Evolutionary conservation across 148 eudicot genomes (phyloP).

Genomic region (Vaccinium vitisidaea): DNA sequence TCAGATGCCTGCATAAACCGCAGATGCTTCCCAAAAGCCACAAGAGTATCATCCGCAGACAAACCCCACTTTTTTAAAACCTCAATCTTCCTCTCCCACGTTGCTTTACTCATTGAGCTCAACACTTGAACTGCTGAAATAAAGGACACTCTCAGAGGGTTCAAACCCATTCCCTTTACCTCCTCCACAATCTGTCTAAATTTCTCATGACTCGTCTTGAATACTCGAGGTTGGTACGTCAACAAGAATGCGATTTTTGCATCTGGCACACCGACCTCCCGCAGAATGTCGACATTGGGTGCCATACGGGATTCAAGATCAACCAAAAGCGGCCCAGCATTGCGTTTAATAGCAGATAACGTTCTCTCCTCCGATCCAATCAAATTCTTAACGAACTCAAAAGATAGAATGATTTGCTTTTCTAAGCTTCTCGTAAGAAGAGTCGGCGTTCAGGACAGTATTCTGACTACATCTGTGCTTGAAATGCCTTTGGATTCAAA

Average conservation of each 20-base stretch:
- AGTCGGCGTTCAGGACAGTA: neutral
- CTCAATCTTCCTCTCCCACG: slow-evolving; percentile 24
- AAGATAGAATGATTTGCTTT: slow-evolving; percentile 4
- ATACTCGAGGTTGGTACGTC: neutral
- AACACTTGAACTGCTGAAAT: slow-evolving; percentile 3
- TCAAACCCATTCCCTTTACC: slow-evolving; percentile 26
- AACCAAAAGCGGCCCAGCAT: neutral
- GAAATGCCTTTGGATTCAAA: slow-evolving; percentile 13
- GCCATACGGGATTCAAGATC: neutral
- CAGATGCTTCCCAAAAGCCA: slow-evolving; percentile 25
- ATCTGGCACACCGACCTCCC: slow-evolving; percentile 6
- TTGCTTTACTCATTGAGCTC: slow-evolving; percentile 8
- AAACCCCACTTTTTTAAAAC: slow-evolving; percentile 29
- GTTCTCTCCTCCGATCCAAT: neutral
- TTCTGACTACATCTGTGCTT: neutral
- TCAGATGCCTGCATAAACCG: slow-evolving; percentile 16
- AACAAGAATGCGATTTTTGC: neutral
- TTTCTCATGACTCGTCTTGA: neutral
- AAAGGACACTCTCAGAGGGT: slow-evolving; percentile 4
- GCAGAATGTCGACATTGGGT: slow-evolving; percentile 12
- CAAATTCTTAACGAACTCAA: neutral
- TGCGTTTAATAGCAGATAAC: slow-evolving; percentile 4
- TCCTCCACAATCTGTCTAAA: slow-evolving; percentile 20
- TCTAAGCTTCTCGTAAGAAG: neutral
- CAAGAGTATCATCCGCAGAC: slow-evolving; percentile 23